A percentile compares a stretch with the other conserved stretches of the same genome.
Conservation (phyloP, 331 rosid genomes). For the Arachis monticola region DNA sequence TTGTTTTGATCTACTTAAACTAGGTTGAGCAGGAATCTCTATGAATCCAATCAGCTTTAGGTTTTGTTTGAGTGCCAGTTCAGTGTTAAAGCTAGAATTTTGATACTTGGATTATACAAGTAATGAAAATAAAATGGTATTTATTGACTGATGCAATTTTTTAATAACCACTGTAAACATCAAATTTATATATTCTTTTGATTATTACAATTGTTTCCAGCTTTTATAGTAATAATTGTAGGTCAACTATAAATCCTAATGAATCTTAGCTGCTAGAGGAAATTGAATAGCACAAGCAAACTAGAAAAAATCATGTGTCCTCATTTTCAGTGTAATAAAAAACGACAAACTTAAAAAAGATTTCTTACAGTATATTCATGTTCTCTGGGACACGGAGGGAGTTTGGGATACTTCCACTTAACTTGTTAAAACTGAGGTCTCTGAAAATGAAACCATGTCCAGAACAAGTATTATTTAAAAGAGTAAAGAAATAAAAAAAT, state of each 20-base stretch:
- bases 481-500: not conserved
- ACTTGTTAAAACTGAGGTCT: conserved; percentile 51
- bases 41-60: not conserved
- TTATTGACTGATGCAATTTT: not conserved
- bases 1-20: not conserved
- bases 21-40: too few species aligned
- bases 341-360: not conserved
- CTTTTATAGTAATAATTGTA: not conserved
- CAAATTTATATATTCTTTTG: not conserved
- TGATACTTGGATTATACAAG: too few species aligned
- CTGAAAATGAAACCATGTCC: conserved; percentile 29
- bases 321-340: not conserved
- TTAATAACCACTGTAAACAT: not conserved
- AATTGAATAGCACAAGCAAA: not conserved
- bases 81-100: too few species aligned
- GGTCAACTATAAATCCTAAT: not conserved
- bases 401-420: conserved; percentile 45
- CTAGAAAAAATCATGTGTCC: not conserved
- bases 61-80: too few species aligned
- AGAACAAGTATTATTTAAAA: not conserved
- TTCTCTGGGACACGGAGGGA: conserved; percentile 19
- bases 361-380: conserved; percentile 53
- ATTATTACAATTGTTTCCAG: not conserved
- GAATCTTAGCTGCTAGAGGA: not conserved
- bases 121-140: too few species aligned